Conservation (phyloP, 2,329 filamentous ascomycete species). For the Ilyonectria mors-panacis region DNA sequence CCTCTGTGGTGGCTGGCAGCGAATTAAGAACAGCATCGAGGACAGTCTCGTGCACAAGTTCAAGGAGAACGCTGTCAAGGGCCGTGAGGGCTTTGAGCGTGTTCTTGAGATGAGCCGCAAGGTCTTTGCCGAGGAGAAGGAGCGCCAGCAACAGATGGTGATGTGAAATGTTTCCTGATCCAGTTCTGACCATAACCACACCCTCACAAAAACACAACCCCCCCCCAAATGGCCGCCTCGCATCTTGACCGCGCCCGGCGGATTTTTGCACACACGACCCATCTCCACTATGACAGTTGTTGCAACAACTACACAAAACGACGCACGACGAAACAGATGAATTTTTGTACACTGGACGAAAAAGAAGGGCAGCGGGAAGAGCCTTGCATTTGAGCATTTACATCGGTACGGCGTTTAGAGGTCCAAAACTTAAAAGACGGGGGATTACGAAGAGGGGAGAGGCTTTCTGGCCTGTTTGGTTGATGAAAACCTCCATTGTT, state of each 20-base stretch:
- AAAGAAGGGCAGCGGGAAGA: constrained; percentile 24
- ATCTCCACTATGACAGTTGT: constrained; percentile 44
- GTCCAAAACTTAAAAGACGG: constrained; percentile 39
- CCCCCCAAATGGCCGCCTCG: constrained; percentile 22
- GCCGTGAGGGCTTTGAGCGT: constrained; percentile 93
- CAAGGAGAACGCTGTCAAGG: constrained; percentile 90
- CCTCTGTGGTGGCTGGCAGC: constrained; percentile 95
- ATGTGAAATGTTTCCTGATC: constrained; percentile 33
- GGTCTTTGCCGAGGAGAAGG: constrained; percentile 91
- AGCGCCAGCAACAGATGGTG: constrained; percentile 59
- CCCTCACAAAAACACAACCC: constrained; percentile 21
- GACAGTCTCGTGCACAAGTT: constrained; percentile 91
- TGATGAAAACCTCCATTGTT: constrained; percentile 5
- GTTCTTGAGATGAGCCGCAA: constrained; percentile 94
- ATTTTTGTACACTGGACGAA: constrained; percentile 46
- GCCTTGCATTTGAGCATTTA: constrained; percentile 46
- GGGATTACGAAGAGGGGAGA: constrained; percentile 13
- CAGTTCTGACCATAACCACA: constrained; percentile 17
- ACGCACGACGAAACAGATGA: constrained; percentile 35
- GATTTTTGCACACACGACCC: constrained; percentile 30
- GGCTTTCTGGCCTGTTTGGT: constrained; percentile 22
- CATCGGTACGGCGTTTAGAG: constrained; percentile 45
- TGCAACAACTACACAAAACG: constrained; percentile 36
- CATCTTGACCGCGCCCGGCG: constrained; percentile 3
- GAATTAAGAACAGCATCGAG: constrained; percentile 96